Evolutionary conservation across 2,329 filamentous ascomycete species (phyloP).

Genomic region (Cryphonectria radicalis): DNA sequence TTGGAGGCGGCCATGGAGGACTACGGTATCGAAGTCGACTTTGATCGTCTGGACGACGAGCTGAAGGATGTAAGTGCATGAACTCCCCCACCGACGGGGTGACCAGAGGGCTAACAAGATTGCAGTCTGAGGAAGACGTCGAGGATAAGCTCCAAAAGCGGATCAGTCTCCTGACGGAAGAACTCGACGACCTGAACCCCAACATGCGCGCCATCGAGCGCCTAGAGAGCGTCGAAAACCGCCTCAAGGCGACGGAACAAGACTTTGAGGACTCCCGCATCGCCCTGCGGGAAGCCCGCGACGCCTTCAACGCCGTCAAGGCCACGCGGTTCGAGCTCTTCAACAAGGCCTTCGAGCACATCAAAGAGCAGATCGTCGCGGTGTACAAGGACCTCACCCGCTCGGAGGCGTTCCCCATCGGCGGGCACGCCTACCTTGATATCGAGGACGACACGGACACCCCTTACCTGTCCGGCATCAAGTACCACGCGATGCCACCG

Average conservation of each 20-base stretch:
- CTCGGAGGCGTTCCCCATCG: constrained; percentile 88
- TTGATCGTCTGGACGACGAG: constrained; percentile 79
- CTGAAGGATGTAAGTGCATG: constrained; percentile 69
- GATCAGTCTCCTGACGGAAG: constrained; percentile 72
- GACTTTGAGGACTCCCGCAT: constrained; percentile 87
- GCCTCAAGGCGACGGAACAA: constrained; percentile 81
- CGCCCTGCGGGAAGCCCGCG: constrained; percentile 73
- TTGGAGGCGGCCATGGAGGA: constrained; percentile 75
- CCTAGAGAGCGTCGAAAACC: constrained; percentile 80
- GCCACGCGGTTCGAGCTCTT: constrained; percentile 86
- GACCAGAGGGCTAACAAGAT: constrained; percentile 36
- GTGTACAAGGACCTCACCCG: constrained; percentile 96
- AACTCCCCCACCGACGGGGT: constrained; percentile 1
- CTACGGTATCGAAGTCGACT: constrained; percentile 90
- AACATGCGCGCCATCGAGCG: constrained; percentile 97
- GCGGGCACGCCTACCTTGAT: constrained; percentile 85
- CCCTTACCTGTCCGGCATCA: constrained; percentile 93
- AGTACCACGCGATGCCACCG: constrained; percentile 98
- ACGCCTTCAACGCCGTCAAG: constrained; percentile 84
- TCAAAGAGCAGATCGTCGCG: constrained; percentile 88
- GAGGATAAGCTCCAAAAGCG: constrained; percentile 80
- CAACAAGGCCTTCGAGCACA: constrained; percentile 93
- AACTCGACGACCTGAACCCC: constrained; percentile 92
- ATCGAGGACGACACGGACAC: constrained; percentile 94
- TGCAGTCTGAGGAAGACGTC: constrained; percentile 67